Base-by-base conservation (phyloP, 1,139 yeast genomes). In the Suhomyces choctaworum region DNA sequence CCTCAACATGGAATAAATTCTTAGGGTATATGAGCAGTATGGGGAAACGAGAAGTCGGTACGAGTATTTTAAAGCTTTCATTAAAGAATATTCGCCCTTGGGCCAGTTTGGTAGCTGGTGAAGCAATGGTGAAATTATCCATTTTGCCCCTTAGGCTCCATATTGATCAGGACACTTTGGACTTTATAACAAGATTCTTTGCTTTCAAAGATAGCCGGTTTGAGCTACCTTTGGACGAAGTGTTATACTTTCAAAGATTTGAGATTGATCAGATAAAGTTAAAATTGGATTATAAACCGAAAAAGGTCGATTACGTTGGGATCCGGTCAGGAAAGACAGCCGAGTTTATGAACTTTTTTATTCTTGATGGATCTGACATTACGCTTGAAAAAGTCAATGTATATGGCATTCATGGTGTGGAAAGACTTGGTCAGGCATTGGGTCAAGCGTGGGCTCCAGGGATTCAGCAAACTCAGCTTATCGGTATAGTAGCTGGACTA, bases 161-260 rank as follows among this genome's bases (percentile, higher is more conserved):
- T 54, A 80, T 92, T 26, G 98, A 94, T 58, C 98, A 92, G 58
- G 97, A 92, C 51, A 85, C 97, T 0, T 66, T 89, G 16, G 97
- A 89, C 38, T 90, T 92, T 50, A 48, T 89, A 29, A 75, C 79
- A 0, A 66, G 97, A 29, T 92, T 88, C 59, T 78, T 84, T 32
- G 89, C 82, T 40, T 92, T 92, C 52, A 82, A 78, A 48, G 96
- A 87, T 52, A 63, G 69, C 8, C 62, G 96, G 40, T 85, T 85
- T 52, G 66, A 70, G 3, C 61, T 80, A 67, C 81, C 27, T 70
- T 73, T 33, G 4, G 76, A 71, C 42, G 95, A 86, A 44, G 73
- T 76, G 4, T 54, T 80, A 1, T 90, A 77, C 50, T 67, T 89
- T 25, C 90, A 87, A 49, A 79, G 78, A 51, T 73, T 89, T 31